A percentile compares a stretch with the other conserved stretches of the same genome.
Conservation (phyloP, 805 yeast genomes). For the Wickerhamiella australiensis region DNA sequence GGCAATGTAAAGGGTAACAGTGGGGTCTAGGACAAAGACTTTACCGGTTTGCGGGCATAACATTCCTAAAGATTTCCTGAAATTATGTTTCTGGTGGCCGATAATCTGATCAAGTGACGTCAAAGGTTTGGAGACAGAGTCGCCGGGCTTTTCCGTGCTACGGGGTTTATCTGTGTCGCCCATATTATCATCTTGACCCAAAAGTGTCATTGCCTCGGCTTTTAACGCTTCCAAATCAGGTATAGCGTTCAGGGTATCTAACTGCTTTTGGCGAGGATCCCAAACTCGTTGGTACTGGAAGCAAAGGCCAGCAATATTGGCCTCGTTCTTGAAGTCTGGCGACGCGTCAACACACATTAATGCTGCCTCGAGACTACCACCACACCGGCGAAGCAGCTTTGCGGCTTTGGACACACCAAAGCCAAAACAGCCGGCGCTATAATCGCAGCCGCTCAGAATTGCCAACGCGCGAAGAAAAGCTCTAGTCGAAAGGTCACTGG, state of each 20-base stretch:
- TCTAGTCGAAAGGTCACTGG: not conserved
- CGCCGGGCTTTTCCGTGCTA: too few species aligned
- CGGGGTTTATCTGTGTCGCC: too few species aligned
- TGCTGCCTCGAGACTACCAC: conserved; percentile 21
- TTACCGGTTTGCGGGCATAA: conserved; percentile 52
- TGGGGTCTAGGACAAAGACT: conserved; percentile 17
- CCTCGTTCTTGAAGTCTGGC: conserved; percentile 47
- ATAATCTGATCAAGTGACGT: too few species aligned
- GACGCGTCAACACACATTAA: conserved; percentile 40
- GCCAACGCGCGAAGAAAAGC: conserved; percentile 52
- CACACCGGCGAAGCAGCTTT: conserved; percentile 44
- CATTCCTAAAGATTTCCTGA: conserved; percentile 34
- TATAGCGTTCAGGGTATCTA: conserved; percentile 33
- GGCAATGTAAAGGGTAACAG: not conserved
- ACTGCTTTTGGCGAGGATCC: conserved; percentile 41
- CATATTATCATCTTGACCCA: not conserved
- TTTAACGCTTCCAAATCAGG: not conserved
- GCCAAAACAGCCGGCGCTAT: conserved; percentile 72
- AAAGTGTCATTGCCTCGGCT: not conserved
- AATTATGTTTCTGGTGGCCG: conserved; percentile 17
- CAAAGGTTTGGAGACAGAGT: too few species aligned
- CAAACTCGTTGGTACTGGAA: conserved; percentile 79
- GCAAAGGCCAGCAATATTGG: conserved; percentile 60
- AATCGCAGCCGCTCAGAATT: conserved; percentile 91
- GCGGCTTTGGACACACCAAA: conserved; percentile 74